These are phyloP conservation scores for Suillus hirtellus DNA, from an alignment of 768 basidiomycete species.

Conservation along the genomic window DNA sequence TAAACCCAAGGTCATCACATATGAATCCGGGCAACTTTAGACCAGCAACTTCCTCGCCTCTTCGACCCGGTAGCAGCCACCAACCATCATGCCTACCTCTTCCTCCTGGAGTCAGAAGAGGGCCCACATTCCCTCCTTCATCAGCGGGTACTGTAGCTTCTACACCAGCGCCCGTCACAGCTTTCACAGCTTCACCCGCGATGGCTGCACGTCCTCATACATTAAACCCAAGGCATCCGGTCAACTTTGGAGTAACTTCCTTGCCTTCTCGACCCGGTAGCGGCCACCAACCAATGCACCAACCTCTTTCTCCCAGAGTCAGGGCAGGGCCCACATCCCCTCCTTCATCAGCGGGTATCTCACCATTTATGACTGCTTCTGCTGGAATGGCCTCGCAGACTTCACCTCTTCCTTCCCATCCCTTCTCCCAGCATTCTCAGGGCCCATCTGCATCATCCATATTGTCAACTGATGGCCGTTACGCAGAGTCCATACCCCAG, in stretches of 20 bases:
- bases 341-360: background rate
- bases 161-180: background rate
- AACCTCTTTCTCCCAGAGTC: background rate
- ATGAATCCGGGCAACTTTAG: background rate
- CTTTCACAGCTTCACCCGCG: background rate
- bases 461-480: background rate
- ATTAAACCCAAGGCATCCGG: background rate
- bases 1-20: background rate
- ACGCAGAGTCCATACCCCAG: background rate
- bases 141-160: background rate
- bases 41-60: background rate
- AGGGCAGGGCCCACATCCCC: background rate
- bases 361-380: background rate
- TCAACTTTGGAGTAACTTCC: background rate
- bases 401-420: background rate
- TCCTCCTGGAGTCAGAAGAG: background rate
- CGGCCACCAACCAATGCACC: background rate
- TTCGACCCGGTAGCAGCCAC: background rate
- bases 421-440: background rate
- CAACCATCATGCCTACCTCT: background rate
- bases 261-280: background rate
- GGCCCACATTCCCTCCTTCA: background rate
- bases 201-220: background rate
- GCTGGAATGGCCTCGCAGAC: background rate
- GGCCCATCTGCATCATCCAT: background rate